Evolutionary conservation across 2,329 filamentous ascomycete species (phyloP).

Genomic region (Lojkania enalia): DNA sequence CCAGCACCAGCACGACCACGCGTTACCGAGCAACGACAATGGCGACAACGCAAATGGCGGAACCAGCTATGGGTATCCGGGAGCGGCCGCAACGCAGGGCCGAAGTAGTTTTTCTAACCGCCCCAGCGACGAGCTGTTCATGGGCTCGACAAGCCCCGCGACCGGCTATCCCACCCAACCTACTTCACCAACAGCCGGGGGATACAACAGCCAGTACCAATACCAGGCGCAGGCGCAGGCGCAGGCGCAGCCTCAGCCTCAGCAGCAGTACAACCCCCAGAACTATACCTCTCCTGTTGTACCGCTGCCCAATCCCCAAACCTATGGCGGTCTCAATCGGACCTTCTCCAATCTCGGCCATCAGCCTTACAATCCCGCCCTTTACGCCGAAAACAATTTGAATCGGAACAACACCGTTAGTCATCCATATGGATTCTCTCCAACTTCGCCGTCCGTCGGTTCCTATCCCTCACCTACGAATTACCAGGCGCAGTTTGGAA

Average conservation of each 20-base stretch:
- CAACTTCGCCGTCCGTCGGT: constrained; percentile 33
- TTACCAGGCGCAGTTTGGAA: constrained; percentile 39
- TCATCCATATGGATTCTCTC: constrained; percentile 44
- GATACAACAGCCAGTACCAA: constrained; percentile 47
- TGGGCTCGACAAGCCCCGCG: constrained; percentile 48
- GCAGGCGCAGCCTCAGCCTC: constrained; percentile 44
- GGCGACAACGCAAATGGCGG: constrained; percentile 68
- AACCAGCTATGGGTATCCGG: constrained; percentile 44
- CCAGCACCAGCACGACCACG: constrained; percentile 42
- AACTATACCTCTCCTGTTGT: constrained; percentile 55
- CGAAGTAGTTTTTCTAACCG: constrained; percentile 42
- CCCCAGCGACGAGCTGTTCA: constrained; percentile 65
- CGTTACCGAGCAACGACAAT: constrained; percentile 70
- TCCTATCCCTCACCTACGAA: constrained; percentile 35
- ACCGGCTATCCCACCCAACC: constrained; percentile 29
- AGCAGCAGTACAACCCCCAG: constrained; percentile 63
- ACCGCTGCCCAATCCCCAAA: constrained; percentile 63
- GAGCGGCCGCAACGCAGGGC: constrained; percentile 31
- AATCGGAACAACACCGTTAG: constrained; percentile 36
- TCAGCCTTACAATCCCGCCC: constrained; percentile 51
- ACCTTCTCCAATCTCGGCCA: constrained; percentile 41
- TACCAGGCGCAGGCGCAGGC: constrained; percentile 45
- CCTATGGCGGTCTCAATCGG: constrained; percentile 52
- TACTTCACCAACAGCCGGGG: constrained; percentile 36
- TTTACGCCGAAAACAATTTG: constrained; percentile 44